phyloP scores from a whole-genome alignment of 306 rosid genomes.

The Vachellia collinsii region DNA sequence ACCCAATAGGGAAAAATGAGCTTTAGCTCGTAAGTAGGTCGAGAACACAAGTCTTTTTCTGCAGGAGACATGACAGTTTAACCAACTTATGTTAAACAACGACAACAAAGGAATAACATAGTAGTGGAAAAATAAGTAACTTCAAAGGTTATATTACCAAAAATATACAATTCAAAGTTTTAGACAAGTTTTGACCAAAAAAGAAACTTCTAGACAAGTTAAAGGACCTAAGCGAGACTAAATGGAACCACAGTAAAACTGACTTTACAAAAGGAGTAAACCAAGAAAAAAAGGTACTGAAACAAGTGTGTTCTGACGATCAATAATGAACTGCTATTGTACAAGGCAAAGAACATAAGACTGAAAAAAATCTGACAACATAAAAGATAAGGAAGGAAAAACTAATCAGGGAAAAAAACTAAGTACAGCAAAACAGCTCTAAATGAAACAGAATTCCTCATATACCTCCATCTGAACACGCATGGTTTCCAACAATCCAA shows the following conservation, averaged over 20 bases:
- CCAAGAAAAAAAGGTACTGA: not conserved
- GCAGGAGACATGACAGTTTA: not conserved
- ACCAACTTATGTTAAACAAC: not conserved
- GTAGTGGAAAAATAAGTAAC: constrained; percentile 21
- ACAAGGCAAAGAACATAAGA: not conserved
- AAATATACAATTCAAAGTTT: not conserved
- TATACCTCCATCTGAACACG: constrained; percentile 98
- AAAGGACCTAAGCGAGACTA: constrained; percentile 7
- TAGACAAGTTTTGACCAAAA: not conserved
- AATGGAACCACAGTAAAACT: constrained; percentile 11
- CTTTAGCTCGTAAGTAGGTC: not conserved
- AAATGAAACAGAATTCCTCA: constrained; percentile 11
- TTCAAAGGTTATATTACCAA: not conserved
- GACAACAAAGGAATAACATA: not conserved
- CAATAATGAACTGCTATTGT: not conserved
- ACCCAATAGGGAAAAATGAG: not conserved
- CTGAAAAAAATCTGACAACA: not conserved
- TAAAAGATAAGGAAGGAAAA: not conserved
- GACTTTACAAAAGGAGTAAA: not conserved
- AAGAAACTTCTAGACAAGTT: not conserved
- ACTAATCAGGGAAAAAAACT: not conserved
- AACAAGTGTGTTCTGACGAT: not conserved
- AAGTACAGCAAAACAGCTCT: not conserved
- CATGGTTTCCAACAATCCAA: constrained; percentile 92
- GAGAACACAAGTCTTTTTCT: constrained; percentile 2